Evolutionary conservation across 345 rosid species (phyloP).

Genomic region (Anastatica hierochuntica): DNA sequence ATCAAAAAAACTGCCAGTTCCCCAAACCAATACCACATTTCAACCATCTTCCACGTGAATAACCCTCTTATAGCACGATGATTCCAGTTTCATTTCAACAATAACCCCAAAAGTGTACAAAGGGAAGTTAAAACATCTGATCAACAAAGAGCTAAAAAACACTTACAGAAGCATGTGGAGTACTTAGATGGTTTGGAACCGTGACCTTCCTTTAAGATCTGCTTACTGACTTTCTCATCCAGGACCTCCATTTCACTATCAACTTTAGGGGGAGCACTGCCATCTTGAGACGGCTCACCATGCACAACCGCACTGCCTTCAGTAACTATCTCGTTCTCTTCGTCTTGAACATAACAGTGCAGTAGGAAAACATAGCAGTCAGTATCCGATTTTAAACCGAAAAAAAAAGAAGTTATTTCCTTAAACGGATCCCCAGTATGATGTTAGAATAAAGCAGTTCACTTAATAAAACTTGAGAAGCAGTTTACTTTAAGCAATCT

Average conservation of each 20-base stretch:
- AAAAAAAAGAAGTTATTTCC: neutral
- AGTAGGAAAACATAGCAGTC: neutral
- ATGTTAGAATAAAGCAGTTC: neutral
- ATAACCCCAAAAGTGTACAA: neutral
- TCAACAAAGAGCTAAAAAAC: neutral
- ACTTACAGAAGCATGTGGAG: constrained; percentile 87
- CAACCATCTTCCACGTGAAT: no score
- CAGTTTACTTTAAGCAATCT: neutral
- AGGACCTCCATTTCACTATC: constrained; percentile 53
- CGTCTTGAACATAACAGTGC: constrained; percentile 27
- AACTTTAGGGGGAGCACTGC: constrained; percentile 56
- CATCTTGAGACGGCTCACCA: constrained; percentile 52
- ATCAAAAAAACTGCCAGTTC: neutral
- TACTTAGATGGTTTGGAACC: constrained; percentile 87
- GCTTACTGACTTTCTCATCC: constrained; percentile 81
- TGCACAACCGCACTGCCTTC: constrained; percentile 51
- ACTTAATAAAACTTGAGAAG: neutral
- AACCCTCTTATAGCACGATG: no score
- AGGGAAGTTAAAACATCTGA: neutral
- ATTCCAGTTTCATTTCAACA: neutral
- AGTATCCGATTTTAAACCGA: neutral
- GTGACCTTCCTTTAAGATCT: constrained; percentile 81
- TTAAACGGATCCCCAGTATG: neutral
- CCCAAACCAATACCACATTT: neutral
- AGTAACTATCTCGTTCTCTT: constrained; percentile 46